Base-by-base conservation (phyloP, 2,329 filamentous ascomycete species). In the Talaromyces sp. region DNA sequence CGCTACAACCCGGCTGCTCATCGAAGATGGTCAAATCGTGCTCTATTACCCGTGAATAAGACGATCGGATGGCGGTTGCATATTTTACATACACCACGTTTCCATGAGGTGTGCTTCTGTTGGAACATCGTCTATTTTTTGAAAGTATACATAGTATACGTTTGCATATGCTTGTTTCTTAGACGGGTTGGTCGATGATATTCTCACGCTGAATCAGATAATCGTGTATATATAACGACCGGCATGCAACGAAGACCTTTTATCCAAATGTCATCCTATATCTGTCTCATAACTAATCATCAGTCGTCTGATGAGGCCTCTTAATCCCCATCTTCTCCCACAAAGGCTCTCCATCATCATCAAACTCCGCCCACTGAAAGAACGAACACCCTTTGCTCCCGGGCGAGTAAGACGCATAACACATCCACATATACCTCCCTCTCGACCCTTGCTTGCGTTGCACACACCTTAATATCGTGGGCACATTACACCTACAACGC, bases 361-460 rank as follows among this genome's bases (percentile, higher is more conserved):
- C 89, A 77, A 97, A 96, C 63, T 89, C 85, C 0, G 91, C 92
- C 93, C 93, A 97, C 68, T 91, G 84, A 70, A 97, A 96, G 72
- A 90, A 95, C 0, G 84, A 81, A 72, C 93, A 97, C 5, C 86
- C 88, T 45, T 87, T 71, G 67, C 75, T 78, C 1, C 73, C 75
- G 19, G 74, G 77, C 3, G 71, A 69, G 69, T 71, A 76, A 31
- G 89, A 88, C 0, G 88, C 87, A 78, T 96, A 87, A 72, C 95
- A 98, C 90, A 94, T 95, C 92, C 93, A 96, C 78, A 96, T 95
- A 75, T 98, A 96, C 71, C 84, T 84, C 0, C 94, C 93, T 69
- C 87, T 83, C 63, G 88, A 94, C 70, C 91, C 90, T 70, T 85
- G 88, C 78, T 90, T 93, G 73, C 84, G 88, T 79, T 93, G 92